A percentile compares a stretch with the other conserved stretches of the same genome.
Conservation (phyloP, 2,329 filamentous ascomycete genomes). For the Fusarium goolgardi region DNA sequence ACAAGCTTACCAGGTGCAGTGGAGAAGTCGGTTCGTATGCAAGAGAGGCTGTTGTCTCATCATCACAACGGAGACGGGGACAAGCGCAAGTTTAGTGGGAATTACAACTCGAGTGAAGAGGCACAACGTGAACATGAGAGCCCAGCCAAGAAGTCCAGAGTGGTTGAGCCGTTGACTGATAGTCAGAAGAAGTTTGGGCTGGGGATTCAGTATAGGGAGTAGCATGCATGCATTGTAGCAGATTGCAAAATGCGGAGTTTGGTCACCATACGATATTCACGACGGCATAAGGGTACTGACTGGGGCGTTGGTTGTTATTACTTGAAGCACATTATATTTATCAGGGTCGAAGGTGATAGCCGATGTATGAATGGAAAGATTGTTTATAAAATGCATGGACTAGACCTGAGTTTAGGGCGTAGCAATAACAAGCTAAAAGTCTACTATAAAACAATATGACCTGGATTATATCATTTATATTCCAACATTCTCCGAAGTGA, state of each 20-base stretch:
- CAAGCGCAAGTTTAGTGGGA: slow-evolving; percentile 64
- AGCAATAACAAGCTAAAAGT: neutral
- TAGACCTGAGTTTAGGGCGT: neutral
- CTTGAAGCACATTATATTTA: neutral
- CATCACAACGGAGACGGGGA: slow-evolving; percentile 58
- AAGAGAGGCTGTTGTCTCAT: slow-evolving; percentile 63
- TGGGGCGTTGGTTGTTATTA: slow-evolving; percentile 20
- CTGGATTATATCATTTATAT: neutral
- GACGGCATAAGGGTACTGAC: slow-evolving; percentile 29
- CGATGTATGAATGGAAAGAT: slow-evolving; percentile 7
- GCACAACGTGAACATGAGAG: slow-evolving; percentile 55
- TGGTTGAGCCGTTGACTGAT: slow-evolving; percentile 55
- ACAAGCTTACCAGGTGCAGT: slow-evolving; percentile 53
- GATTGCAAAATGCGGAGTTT: slow-evolving; percentile 35
- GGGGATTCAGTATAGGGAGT: slow-evolving; percentile 62
- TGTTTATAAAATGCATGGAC: neutral
- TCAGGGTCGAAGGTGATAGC: neutral
- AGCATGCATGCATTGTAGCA: slow-evolving; percentile 10
- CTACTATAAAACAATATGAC: neutral
- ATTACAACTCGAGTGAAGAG: slow-evolving; percentile 47
- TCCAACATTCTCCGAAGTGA: neutral
- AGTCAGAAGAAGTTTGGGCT: slow-evolving; percentile 59
- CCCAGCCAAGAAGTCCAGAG: slow-evolving; percentile 64
- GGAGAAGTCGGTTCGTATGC: slow-evolving; percentile 60
- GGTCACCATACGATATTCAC: slow-evolving; percentile 21